These are phyloP conservation scores for Colletotrichum lindemuthianum DNA, from an alignment of 2,329 filamentous ascomycete species.

Conservation along the genomic window DNA sequence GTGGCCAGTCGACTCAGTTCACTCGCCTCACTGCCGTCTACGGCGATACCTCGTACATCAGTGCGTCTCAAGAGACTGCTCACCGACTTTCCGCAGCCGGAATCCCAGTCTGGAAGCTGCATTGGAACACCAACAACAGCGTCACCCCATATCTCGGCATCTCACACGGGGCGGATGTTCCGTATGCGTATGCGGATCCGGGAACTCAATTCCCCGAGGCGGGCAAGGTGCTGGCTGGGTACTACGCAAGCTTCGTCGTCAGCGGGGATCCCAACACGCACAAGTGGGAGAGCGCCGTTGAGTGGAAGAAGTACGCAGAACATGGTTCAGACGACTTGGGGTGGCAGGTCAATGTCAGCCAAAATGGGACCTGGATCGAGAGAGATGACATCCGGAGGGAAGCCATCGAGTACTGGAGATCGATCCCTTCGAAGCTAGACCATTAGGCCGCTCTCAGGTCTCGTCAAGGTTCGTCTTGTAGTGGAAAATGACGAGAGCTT, in stretches of 20 bases:
- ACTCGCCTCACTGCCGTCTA: slow-evolving; percentile 8
- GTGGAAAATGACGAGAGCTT: neutral
- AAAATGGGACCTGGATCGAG: slow-evolving; percentile 15
- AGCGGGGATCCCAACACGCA: slow-evolving; percentile 47
- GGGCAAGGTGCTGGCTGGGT: neutral
- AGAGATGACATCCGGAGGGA: slow-evolving; percentile 8
- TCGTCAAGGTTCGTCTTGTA: neutral
- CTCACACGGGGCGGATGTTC: slow-evolving; percentile 15
- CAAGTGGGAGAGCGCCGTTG: slow-evolving; percentile 35
- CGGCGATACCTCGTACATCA: slow-evolving; percentile 20
- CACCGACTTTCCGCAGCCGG: slow-evolving; percentile 6
- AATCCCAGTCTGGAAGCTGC: slow-evolving; percentile 48
- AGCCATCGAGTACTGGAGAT: slow-evolving; percentile 21
- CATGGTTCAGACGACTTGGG: neutral
- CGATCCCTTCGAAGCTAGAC: slow-evolving; percentile 3
- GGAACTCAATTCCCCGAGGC: slow-evolving; percentile 9
- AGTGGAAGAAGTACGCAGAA: slow-evolving; percentile 35
- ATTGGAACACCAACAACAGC: slow-evolving; percentile 50
- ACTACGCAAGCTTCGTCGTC: slow-evolving; percentile 50
- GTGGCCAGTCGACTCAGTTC: slow-evolving; percentile 22
- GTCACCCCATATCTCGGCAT: slow-evolving; percentile 43
- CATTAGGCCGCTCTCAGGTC: neutral
- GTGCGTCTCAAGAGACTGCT: slow-evolving; percentile 8
- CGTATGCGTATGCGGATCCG: slow-evolving; percentile 20
- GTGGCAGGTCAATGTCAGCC: slow-evolving; percentile 21